Evolutionary conservation across 208 protist genomes (phyloP).

Genomic region (Trypanosoma cruzi): DNA sequence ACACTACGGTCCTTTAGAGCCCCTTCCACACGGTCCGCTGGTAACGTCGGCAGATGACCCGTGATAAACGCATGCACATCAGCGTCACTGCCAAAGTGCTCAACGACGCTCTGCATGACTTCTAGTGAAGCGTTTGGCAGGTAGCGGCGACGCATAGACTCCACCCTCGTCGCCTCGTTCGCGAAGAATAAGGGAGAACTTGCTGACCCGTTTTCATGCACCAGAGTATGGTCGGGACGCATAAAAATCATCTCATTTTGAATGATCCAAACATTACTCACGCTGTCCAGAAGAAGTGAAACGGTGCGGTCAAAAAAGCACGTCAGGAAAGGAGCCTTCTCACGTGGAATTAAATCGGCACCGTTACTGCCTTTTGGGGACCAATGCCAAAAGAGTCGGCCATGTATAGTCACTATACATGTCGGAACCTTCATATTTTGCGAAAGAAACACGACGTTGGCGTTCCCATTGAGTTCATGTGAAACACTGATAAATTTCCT

Average conservation of each 20-base stretch:
- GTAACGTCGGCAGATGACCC: constrained; percentile 34
- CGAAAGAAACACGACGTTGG: constrained; percentile 63
- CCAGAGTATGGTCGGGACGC: constrained; percentile 68
- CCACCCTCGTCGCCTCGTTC: constrained; percentile 46
- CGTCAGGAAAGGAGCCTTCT: constrained; percentile 51
- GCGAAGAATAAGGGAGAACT: constrained; percentile 76
- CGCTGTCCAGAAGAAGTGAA: constrained; percentile 38
- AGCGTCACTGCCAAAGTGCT: constrained; percentile 38
- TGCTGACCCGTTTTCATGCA: constrained; percentile 52
- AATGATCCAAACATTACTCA: constrained; percentile 45
- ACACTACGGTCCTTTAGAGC: constrained; percentile 36
- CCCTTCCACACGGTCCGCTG: constrained; percentile 44
- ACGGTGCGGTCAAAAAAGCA: constrained; percentile 88
- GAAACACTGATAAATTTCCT: constrained; percentile 38
- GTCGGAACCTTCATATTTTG: constrained; percentile 56
- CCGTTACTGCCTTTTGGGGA: constrained; percentile 40
- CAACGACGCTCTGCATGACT: constrained; percentile 64
- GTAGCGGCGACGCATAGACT: constrained; percentile 61
- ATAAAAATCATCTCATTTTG: constrained; percentile 86
- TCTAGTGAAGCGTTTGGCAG: constrained; percentile 45
- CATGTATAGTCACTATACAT: constrained; percentile 77
- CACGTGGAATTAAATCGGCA: constrained; percentile 37
- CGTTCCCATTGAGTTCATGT: constrained; percentile 66
- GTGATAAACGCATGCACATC: constrained; percentile 42
- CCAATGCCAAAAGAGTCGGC: constrained; percentile 70